Evolutionary conservation across 2,329 filamentous ascomycete species (phyloP), one percentile per base, ranked within the genome.

Genomic region (Cytospora piceicola): DNA sequence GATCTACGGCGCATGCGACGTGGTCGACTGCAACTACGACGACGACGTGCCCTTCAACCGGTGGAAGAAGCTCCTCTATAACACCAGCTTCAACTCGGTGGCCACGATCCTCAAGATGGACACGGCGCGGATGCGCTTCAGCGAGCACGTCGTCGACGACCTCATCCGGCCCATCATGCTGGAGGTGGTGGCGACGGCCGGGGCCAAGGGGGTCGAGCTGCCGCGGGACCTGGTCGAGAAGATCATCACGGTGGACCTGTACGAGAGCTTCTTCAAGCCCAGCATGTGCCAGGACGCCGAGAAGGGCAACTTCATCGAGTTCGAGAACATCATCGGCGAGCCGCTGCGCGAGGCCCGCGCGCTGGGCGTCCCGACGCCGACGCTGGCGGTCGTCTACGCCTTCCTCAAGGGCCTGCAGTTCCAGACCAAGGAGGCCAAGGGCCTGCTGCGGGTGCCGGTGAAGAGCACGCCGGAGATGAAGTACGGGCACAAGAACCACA

Each of bases 281-380:
- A 84, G 81, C 69, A 87, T 86, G 84, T 75, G 79, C 24, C 80
- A 82, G 69, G 84, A 86, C 72, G 73, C 81, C 8, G 73, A 76
- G 39, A 85, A 85, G 77, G 78, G 83, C 20, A 86, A 85, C 70
- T 83, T 79, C 61, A 82, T 84, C 66, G 85, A 88, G 72, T 79
- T 81, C 57, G 84, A 87, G 71, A 85, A 82, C 67, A 78, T 87
- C 42, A 73, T 87, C 4, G 84, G 84, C 1, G 85, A 87, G 74
- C 83, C 84, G n/a, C 67, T 87, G 55, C 75, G 81, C 3, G 84
- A 83, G 69, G 85, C 80, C 0, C 78, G 79, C 68, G 72, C 71
- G 36, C 72, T 76, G 0, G 83, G 83, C 1, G 82, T 87, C 2
- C 65, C 75, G 1, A 82, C 81, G 74, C 83, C 84, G 0, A 83